Evolutionary conservation across 768 basidiomycete species (phyloP), one percentile per base, ranked within the genome.

Genomic region (Lanmaoa rubissima): DNA sequence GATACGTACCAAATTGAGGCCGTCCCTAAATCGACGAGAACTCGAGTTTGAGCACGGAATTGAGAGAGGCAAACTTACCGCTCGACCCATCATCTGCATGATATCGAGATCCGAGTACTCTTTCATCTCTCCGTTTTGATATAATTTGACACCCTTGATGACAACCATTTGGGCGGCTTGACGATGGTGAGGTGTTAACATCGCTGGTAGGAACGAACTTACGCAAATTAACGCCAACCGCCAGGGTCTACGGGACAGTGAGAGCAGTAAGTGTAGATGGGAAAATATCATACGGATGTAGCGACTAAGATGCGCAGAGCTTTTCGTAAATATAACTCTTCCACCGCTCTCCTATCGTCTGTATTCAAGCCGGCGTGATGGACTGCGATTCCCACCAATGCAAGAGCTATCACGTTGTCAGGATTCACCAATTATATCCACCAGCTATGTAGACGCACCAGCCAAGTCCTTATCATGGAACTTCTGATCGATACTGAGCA

Each of bases 151-250:
- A 4, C 95, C 96, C 64, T 92, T 93, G 64, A 99, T 88, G 58
- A 98, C 83, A 48, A 96, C 96, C 60, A 90, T 90, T 65, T 96
- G 92, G 1, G 95, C 94, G 46, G 96, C 92, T 94, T 59, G 3
- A 58, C 13, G 36, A 16, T 38, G 31, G 12, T 54, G 47, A 57
- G 54, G 31, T 32, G 31, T 44, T 47, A 36, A 24, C 11, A 46
- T 39, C 28, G 19, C 6, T 21, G 28, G 26, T 7, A 14, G 52
- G 10, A 36, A 47, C 6, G 19, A 50, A 75, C 86, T 61, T 66
- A 92, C 92, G 97, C 52, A 98, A 78, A 68, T 99, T 98, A 35
- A 98, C 93, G 1, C 97, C 96, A 39, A 98, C 94, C 0, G 97
- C 95, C 26, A 99, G 78, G 14, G 96, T 98, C 90, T 95, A 62